Evolutionary conservation across 345 rosid species (phyloP), one percentile per base, ranked within the genome.

Genomic region (Lumnitzera littorea): DNA sequence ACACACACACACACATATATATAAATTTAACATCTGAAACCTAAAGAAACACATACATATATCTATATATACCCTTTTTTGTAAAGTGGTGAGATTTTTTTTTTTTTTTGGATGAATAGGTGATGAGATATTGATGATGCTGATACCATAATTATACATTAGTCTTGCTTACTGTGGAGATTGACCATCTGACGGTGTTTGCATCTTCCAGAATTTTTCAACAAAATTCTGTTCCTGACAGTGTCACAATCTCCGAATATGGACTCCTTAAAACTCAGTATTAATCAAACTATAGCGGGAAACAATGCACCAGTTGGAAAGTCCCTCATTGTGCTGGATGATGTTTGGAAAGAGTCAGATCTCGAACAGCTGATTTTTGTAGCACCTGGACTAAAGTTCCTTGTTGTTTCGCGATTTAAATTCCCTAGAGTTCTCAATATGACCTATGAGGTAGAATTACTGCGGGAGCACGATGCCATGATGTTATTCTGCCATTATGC

Each of bases 391-490:
- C 84, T 86, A 69, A 76, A 74, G 65, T 87, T 83, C 9, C 88
- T 92, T n/a, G 88, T 87, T 29, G 91, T 84, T 63, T 92, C 98
- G 0, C 78, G 98, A 20, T 80, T 82, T 63, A 83, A 70, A 63
- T 89, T 92, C 69, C 65, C 71, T 0, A 59, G 74, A 10, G 64
- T 81, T 63, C 46, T 74, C 13, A 58, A 16, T 27, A 56, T 51
- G 20, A 72, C 65, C 51, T 81, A 84, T 58, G 73, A 87, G 50
- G 83, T 92, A 11, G 96, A 92, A 65, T 64, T 83, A 62, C 66
- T 92, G 69, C 77, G 66, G 61, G 81, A 75, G 65, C 74, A 79
- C 29, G 94, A 89, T 72, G 87, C 98, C 11, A 49, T 77, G 62
- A 58, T 84, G 25, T 70, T 92, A 65, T 89, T 92, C 62, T 87